A percentile compares a stretch with the other conserved stretches of the same genome.
Evolutionary conservation across 441 rosid species (phyloP).

Genomic region (Bruguiera hainesii): DNA sequence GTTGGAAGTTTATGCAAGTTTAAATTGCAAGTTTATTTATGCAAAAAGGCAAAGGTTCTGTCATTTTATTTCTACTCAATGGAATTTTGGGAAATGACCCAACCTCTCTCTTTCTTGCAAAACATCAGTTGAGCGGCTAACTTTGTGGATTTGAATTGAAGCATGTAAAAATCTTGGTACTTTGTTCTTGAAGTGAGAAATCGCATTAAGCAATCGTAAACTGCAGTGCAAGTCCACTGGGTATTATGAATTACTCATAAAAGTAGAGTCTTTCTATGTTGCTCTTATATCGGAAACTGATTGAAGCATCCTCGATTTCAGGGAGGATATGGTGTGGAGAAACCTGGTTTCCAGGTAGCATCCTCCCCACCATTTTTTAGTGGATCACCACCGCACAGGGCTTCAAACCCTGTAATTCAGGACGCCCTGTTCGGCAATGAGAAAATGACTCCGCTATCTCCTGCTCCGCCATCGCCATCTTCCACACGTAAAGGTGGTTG

Average conservation of each 20-base stretch:
- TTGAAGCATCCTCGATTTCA: slow-evolving; percentile 15
- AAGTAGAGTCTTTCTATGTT: background rate
- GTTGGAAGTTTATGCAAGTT: background rate
- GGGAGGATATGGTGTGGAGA: slow-evolving; percentile 43
- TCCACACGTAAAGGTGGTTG: slow-evolving; percentile 31
- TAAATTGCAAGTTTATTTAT: background rate
- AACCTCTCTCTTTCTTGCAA: too few species aligned
- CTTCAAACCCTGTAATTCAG: slow-evolving; percentile 59
- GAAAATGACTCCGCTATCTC: slow-evolving; percentile 8
- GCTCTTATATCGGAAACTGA: background rate
- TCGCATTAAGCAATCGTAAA: too few species aligned
- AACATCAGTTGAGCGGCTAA: too few species aligned
- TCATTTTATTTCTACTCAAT: too few species aligned
- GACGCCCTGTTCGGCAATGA: slow-evolving; percentile 51
- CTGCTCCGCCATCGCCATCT: slow-evolving; percentile 25
- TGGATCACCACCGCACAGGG: slow-evolving; percentile 64
- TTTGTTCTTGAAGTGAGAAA: too few species aligned
- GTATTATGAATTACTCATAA: background rate
- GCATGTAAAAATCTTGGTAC: too few species aligned
- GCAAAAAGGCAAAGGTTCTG: too few species aligned
- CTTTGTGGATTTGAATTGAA: too few species aligned
- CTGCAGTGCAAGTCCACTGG: too few species aligned
- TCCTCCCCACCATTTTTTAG: slow-evolving; percentile 56
- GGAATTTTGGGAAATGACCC: too few species aligned
- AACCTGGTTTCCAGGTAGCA: slow-evolving; percentile 26